Conservation (phyloP, 768 basidiomycete species). For the Omphalotus guepiniiformis region DNA sequence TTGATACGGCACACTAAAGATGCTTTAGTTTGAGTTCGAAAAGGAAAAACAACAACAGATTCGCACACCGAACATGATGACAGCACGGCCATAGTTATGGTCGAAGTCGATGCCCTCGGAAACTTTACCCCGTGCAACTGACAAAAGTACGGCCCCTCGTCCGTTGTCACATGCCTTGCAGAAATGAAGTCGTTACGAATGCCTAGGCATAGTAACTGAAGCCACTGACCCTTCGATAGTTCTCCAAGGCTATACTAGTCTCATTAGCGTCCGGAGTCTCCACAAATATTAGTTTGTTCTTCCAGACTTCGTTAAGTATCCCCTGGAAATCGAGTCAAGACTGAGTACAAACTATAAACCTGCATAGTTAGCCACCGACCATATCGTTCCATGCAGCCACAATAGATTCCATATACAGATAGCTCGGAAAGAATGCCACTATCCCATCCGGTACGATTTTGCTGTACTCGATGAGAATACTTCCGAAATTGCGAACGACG, state of each 20-base stretch:
- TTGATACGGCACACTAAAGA: constrained; percentile 82
- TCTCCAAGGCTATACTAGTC: constrained; percentile 96
- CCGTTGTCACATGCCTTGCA: constrained; percentile 95
- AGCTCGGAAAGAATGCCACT: constrained; percentile 98
- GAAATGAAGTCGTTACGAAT: constrained; percentile 6
- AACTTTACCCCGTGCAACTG: constrained; percentile 97
- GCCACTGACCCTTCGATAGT: constrained; percentile 78
- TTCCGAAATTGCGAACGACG: constrained; percentile 97
- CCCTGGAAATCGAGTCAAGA: constrained; percentile 49
- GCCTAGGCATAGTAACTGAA: neutral
- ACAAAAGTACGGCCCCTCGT: constrained; percentile 91
- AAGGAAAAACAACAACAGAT: constrained; percentile 8
- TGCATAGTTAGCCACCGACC: constrained; percentile 51
- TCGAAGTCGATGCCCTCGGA: constrained; percentile 99
- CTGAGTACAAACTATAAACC: constrained; percentile 1
- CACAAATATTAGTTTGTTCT: constrained; percentile 98
- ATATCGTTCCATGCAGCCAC: constrained; percentile 99
- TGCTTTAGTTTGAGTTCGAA: constrained; percentile 12
- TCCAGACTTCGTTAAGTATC: constrained; percentile 98
- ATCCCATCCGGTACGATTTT: constrained; percentile 98
- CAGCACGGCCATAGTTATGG: constrained; percentile 97
- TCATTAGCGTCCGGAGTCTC: constrained; percentile 99
- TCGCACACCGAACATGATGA: constrained; percentile 98
- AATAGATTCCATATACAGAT: constrained; percentile 99
- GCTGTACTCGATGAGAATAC: constrained; percentile 96